A percentile compares a stretch with the other conserved stretches of the same genome.
phyloP scores from a whole-genome alignment of 768 basidiomycete species.

The Rhizopogon rudus region DNA sequence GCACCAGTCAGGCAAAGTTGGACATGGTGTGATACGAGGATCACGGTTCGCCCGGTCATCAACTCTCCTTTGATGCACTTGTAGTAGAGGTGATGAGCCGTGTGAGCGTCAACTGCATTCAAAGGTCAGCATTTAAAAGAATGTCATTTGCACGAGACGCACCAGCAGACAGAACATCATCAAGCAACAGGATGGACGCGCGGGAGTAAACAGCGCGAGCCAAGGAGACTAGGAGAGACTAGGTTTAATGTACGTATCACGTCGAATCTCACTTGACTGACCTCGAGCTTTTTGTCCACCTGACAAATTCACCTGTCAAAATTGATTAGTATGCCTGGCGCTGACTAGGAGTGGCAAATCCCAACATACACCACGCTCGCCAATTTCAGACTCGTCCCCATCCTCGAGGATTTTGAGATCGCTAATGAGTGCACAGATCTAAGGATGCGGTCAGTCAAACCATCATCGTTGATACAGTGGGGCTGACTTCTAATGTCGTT shows the following conservation, averaged over 20 bases:
- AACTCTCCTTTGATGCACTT: slow-evolving; percentile 79
- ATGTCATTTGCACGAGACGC: slow-evolving; percentile 2
- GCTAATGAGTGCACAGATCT: slow-evolving; percentile 53
- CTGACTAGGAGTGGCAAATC: background rate
- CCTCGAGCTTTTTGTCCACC: slow-evolving; percentile 69
- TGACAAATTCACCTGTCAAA: slow-evolving; percentile 22
- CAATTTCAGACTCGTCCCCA: slow-evolving; percentile 84
- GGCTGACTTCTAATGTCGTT: slow-evolving; percentile 63
- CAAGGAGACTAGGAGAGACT: slow-evolving; percentile 46
- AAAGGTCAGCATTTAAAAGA: background rate
- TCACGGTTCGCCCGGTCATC: slow-evolving; percentile 71
- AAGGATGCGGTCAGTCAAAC: background rate
- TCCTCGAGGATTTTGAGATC: slow-evolving; percentile 87
- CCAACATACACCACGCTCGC: slow-evolving; percentile 69
- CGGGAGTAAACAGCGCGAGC: slow-evolving; percentile 89
- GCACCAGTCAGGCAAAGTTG: slow-evolving; percentile 82
- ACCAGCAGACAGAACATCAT: slow-evolving; percentile 67
- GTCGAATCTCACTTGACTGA: slow-evolving; percentile 16
- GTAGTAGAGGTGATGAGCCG: slow-evolving; percentile 75
- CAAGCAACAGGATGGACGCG: slow-evolving; percentile 78
- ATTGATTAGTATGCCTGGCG: background rate
- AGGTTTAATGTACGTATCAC: background rate
- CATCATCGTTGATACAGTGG: background rate
- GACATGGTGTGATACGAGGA: slow-evolving; percentile 93
- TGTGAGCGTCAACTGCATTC: slow-evolving; percentile 72